phyloP scores from a whole-genome alignment of 495 filamentous ascomycete species.

The Rhypophila decipiens region DNA sequence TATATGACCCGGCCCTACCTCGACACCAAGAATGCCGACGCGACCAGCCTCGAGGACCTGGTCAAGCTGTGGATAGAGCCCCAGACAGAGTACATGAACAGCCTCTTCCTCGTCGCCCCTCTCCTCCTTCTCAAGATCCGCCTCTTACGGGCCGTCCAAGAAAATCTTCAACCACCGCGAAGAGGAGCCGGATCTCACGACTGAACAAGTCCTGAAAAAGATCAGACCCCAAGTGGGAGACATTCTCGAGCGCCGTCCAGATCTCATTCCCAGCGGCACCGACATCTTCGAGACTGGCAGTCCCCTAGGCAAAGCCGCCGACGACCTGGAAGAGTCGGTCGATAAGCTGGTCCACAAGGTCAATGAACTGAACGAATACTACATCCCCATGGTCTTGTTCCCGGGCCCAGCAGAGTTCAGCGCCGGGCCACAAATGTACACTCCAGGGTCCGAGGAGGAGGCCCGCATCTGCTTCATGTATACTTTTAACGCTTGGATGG shows the following conservation, averaged over 20 bases:
- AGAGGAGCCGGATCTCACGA: no score
- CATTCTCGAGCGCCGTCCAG: not conserved
- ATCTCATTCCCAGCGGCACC: no score
- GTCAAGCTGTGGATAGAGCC: slow-evolving; percentile 7
- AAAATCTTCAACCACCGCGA: no score
- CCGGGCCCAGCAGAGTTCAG: slow-evolving; percentile 4
- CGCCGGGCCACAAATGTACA: not conserved
- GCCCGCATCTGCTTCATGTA: slow-evolving; percentile 7
- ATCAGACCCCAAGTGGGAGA: no score
- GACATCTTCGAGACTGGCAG: no score
- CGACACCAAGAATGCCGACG: slow-evolving; percentile 32
- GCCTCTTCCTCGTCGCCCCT: not conserved
- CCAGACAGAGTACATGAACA: not conserved
- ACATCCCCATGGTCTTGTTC: slow-evolving; percentile 3
- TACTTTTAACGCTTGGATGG: slow-evolving; percentile 10
- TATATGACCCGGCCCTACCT: slow-evolving; percentile 23
- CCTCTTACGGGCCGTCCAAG: slow-evolving; percentile 2
- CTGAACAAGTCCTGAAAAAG: no score
- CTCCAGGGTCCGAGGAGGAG: slow-evolving; percentile 5
- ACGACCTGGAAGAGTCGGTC: slow-evolving; percentile 1
- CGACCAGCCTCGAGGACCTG: slow-evolving; percentile 20
- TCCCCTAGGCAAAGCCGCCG: no score
- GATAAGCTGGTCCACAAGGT: not conserved
- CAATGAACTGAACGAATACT: no score
- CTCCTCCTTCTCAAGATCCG: slow-evolving; percentile 13